Evolutionary conservation across 1,284 basidiomycete genomes (phyloP).

Genomic region (Phylloboletellus chloephorus): DNA sequence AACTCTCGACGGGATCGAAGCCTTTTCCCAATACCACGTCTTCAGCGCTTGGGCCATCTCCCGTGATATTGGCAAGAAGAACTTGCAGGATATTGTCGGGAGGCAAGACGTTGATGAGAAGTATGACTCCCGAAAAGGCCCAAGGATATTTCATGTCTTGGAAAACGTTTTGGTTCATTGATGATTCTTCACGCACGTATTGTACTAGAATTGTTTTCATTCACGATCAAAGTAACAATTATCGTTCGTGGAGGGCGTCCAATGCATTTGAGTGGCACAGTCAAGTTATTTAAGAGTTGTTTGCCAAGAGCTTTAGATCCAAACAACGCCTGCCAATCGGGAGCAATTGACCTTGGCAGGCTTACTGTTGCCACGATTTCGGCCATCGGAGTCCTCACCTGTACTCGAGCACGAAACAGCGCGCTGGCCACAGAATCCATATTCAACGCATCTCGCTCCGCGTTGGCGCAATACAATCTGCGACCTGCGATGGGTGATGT

Average conservation of each 20-base stretch:
- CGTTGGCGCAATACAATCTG: not conserved
- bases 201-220: slow-evolving; percentile 2
- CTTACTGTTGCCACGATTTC: slow-evolving; percentile 2
- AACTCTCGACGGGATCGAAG: slow-evolving; percentile 70
- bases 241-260: not conserved
- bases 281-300: slow-evolving; percentile 18
- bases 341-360: not conserved
- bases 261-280: not conserved
- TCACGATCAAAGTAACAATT: too few relatives aligned
- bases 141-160: not conserved
- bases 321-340: slow-evolving; percentile 20
- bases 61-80: slow-evolving; percentile 58
- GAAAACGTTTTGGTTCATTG: not conserved
- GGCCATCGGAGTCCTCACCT: not conserved
- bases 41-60: slow-evolving; percentile 71
- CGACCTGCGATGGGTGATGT: slow-evolving; percentile 18
- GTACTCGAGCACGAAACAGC: slow-evolving; percentile 3
- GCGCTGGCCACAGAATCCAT: not conserved
- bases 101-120: slow-evolving; percentile 15
- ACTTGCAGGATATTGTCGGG: slow-evolving; percentile 41
- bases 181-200: not conserved
- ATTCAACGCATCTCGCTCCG: not conserved
- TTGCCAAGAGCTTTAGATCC: slow-evolving; percentile 27
- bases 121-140: slow-evolving; percentile 12
- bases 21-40: slow-evolving; percentile 62